Evolutionary conservation across 2,329 filamentous ascomycete genomes (phyloP).

Genomic region (Alternaria burnsii): DNA sequence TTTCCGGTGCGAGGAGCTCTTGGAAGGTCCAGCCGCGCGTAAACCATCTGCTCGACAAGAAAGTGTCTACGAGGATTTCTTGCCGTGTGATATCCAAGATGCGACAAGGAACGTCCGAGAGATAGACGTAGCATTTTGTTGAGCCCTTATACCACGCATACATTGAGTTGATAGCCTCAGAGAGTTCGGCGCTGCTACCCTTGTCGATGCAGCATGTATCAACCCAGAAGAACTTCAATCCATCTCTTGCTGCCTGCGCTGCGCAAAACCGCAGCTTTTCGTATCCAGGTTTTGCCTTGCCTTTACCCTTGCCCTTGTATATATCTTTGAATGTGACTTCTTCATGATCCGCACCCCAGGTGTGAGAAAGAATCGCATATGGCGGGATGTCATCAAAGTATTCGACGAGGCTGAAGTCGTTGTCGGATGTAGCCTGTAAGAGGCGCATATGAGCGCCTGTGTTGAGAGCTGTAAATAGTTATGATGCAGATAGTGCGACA

Average conservation of each 20-base stretch:
- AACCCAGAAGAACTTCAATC: slow-evolving; percentile 8
- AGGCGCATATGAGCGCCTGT: not conserved
- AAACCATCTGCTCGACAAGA: not conserved
- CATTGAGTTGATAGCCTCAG: slow-evolving; percentile 1
- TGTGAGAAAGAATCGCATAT: slow-evolving; percentile 16
- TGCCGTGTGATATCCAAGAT: not conserved
- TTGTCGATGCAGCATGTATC: slow-evolving; percentile 18
- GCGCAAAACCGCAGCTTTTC: not conserved
- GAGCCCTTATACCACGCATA: not conserved
- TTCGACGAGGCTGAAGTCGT: not conserved
- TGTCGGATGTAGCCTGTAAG: not conserved
- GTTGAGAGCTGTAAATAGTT: not conserved
- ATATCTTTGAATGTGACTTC: slow-evolving; percentile 4
- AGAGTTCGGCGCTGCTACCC: slow-evolving; percentile 1
- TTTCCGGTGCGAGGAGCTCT: not conserved
- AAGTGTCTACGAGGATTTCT: too few species aligned
- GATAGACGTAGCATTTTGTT: slow-evolving; percentile 5
- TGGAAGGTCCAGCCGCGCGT: slow-evolving; percentile 9
- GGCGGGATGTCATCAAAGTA: not conserved
- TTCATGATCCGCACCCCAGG: slow-evolving; percentile 7
- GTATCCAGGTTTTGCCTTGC: not conserved
- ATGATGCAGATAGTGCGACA: too few species aligned
- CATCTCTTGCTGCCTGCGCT: not conserved
- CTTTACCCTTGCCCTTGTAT: not conserved
- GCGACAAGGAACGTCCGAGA: not conserved